Evolutionary conservation across 2,329 filamentous ascomycete genomes (phyloP), one percentile per base, ranked within the genome.

Genomic region (Onygena corvina): DNA sequence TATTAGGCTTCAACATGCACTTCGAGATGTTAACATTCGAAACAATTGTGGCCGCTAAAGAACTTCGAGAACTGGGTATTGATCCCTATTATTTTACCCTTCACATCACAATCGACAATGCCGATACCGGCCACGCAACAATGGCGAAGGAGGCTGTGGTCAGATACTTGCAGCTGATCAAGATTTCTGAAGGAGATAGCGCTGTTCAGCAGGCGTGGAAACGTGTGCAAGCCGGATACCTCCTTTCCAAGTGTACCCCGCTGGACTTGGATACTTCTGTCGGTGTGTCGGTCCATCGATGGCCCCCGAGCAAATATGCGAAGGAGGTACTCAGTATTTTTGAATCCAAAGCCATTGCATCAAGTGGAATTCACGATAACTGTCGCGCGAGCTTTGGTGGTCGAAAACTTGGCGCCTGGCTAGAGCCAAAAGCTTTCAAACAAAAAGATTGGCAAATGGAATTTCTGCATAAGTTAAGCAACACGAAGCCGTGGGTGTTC

Each of bases 41-140:
- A 47, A 61, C 67, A 1, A 53, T 73, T 50, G 62, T 63, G 36
- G 66, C 66, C 0, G 59, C 64, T 3, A 63, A 68, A 31, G 73
- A 76, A 56, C 59, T 75, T 20, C 59, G 58, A 11, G 71, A 72
- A 53, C 50, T 76, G 18, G 58, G 59, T 3, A 52, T 76, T 6
- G 61, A 72, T 49, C 57, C 67, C 0, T 70, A 70, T 34, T 76
- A 75, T 55, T 76, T 75, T 54, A 56, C 67, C n/a, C 59, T 76
- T 3, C 73, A 76, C 57, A 61, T 75, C 34, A 64, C 69, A 0
- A 75, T 76, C 46, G 73, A 76, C 54, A 76, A 75, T 54, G 61
- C 64, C 3, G 61, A 73, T 51, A 70, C 66, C 0, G 72, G 73
- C 0, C 73, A 76, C 56, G 63, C 69, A 9, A 69, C 69, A 2